Conservation (phyloP, 1,284 basidiomycete species). For the Filobasidium uniguttulatum region DNA sequence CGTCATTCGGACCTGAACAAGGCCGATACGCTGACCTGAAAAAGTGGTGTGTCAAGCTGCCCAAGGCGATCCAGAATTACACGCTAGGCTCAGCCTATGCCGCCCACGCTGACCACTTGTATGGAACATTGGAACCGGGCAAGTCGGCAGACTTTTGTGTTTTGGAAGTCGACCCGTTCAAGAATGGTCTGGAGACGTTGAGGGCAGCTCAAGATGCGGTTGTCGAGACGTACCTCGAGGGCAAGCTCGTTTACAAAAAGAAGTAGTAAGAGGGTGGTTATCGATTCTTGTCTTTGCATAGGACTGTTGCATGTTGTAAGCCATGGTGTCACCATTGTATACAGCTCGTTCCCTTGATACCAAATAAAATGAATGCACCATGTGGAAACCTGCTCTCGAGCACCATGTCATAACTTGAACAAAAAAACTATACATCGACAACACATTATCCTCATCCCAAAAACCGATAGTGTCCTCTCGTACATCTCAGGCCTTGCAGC, state of each 20-base stretch:
- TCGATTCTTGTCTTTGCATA: no score
- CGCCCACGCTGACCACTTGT: conserved; percentile 11
- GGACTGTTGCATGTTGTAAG: no score
- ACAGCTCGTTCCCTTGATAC: no score
- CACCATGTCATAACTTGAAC: no score
- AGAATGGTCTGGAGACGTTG: conserved; percentile 20
- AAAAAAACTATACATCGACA: no score
- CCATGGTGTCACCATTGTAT: no score
- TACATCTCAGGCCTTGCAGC: no score
- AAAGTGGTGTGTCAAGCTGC: conserved; percentile 3
- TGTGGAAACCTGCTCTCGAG: no score
- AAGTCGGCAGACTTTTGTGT: conserved; percentile 23
- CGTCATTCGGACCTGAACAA: conserved; percentile 5
- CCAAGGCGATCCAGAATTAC: conserved; percentile 2
- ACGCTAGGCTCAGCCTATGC: conserved; percentile 16
- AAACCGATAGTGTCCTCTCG: no score
- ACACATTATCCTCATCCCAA: no score
- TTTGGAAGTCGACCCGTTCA: conserved; percentile 21
- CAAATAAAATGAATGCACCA: no score
- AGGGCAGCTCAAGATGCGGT: conserved; percentile 19
- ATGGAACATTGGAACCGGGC: conserved; percentile 19
- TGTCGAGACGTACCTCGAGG: conserved; percentile 21
- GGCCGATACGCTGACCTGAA: conserved; percentile 7
- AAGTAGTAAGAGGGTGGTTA: no score
- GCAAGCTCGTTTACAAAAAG: conserved; percentile 13